Conservation (phyloP, 108 stramenopile genomes). For the Heterococcus sp. region DNA sequence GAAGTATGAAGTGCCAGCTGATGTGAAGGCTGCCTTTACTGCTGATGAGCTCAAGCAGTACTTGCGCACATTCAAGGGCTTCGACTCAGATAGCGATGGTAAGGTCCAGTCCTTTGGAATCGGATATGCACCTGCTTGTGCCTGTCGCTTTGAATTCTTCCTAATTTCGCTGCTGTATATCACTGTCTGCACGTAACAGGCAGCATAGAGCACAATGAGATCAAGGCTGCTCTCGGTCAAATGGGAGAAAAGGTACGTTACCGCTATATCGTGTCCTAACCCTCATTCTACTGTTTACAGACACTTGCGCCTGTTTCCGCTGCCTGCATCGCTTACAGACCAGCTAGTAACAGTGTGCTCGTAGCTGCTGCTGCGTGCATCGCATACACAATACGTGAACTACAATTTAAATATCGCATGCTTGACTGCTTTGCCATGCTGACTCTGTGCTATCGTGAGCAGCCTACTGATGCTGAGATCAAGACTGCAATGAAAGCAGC, state of each 20-base stretch:
- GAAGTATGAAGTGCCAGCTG: neutral
- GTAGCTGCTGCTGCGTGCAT: no score
- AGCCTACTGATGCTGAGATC: neutral
- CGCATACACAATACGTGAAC: no score
- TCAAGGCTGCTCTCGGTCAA: neutral
- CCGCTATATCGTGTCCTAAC: neutral
- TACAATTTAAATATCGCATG: neutral
- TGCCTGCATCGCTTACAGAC: no score
- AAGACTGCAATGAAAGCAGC: conserved; percentile 18
- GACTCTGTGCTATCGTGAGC: neutral
- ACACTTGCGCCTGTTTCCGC: no score
- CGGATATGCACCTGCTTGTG: no score
- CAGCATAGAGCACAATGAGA: neutral
- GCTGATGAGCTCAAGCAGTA: neutral
- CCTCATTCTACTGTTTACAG: no score
- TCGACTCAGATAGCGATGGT: neutral
- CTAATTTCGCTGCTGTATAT: no score
- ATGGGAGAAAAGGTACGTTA: neutral
- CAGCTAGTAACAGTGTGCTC: no score
- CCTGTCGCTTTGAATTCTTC: no score
- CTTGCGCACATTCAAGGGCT: neutral
- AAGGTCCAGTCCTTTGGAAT: no score
- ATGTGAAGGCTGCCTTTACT: neutral
- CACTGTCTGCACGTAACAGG: no score
- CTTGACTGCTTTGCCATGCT: no score